Conservation (phyloP, 352 stramenopile genomes). For the Halophytophthora batemanensis region DNA sequence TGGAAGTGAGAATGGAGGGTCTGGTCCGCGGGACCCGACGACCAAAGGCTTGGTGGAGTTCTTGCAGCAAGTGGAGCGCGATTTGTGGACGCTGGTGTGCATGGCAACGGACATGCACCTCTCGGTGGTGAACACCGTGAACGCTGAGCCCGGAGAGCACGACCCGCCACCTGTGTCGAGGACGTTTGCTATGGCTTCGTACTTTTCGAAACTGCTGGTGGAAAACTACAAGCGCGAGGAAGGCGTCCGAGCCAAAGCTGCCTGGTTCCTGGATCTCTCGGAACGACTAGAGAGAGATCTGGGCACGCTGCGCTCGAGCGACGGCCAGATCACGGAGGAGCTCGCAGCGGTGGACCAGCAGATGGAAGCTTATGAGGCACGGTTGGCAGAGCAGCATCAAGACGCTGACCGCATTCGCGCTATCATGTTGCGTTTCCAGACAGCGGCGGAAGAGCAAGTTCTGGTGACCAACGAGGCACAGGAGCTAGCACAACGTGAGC, state of each 20-base stretch:
- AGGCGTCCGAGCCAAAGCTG: constrained; percentile 11
- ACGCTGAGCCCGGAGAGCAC: constrained; percentile 1
- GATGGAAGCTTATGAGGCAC: constrained; percentile 22
- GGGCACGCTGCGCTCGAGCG: constrained; percentile 16
- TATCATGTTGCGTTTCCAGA: constrained; percentile 63
- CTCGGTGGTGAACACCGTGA: constrained; percentile 5
- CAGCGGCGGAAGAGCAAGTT: constrained; percentile 58
- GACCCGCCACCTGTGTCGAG: constrained; percentile 1
- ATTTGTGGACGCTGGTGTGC: constrained; percentile 38
- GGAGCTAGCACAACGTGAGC: constrained; percentile 42
- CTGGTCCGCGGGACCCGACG: background rate
- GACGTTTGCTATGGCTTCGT: constrained; percentile 16
- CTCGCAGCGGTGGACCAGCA: constrained; percentile 21
- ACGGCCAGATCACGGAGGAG: constrained; percentile 16
- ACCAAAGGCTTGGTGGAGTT: constrained; percentile 25
- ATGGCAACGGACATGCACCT: constrained; percentile 32
- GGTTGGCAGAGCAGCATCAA: constrained; percentile 35
- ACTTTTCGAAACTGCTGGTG: constrained; percentile 24
- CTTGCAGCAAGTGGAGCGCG: constrained; percentile 25
- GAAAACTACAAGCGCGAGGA: constrained; percentile 16
- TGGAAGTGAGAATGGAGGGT: background rate
- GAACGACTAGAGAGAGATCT: constrained; percentile 23
- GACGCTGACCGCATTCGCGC: constrained; percentile 43
- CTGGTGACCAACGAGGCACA: constrained; percentile 66
- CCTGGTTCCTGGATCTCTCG: constrained; percentile 23